phyloP scores from a whole-genome alignment of 2,329 filamentous ascomycete genomes.

The Fusarium sp. region DNA sequence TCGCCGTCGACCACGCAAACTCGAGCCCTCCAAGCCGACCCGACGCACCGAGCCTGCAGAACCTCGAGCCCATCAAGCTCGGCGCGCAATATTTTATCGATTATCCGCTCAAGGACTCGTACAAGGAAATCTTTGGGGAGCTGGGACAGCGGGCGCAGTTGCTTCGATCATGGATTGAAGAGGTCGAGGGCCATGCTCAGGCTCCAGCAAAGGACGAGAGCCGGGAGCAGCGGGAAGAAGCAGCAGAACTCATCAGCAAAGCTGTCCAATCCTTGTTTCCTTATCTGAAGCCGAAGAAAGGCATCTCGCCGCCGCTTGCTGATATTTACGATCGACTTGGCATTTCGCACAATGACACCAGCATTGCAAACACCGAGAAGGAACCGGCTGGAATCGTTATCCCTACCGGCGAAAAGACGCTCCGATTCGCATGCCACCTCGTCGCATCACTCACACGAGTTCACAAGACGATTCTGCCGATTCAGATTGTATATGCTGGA shows the following conservation, averaged over 20 bases:
- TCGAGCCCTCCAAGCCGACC: background rate
- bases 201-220: background rate
- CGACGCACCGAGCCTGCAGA: constrained; percentile 1
- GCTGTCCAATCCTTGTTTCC: constrained; percentile 41
- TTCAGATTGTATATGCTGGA: constrained; percentile 57
- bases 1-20: background rate
- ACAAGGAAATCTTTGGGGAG: constrained; percentile 53
- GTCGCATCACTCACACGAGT: constrained; percentile 52
- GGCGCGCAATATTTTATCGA: constrained; percentile 48
- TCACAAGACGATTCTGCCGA: constrained; percentile 52
- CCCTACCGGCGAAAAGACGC: constrained; percentile 50
- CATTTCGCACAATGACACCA: constrained; percentile 12
- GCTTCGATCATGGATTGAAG: constrained; percentile 35
- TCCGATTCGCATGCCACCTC: constrained; percentile 56
- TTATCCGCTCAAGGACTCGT: constrained; percentile 49
- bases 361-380: constrained; percentile 22
- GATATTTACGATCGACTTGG: constrained; percentile 29
- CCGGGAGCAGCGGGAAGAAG: constrained; percentile 2
- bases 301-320: constrained; percentile 30
- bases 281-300: constrained; percentile 39
- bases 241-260: constrained; percentile 18
- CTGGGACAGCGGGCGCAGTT: constrained; percentile 50
- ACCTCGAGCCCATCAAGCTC: constrained; percentile 18
- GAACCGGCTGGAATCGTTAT: constrained; percentile 55
- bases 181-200: constrained; percentile 15